Conservation (phyloP, 768 basidiomycete species). For the Antrodiella citrinella region DNA sequence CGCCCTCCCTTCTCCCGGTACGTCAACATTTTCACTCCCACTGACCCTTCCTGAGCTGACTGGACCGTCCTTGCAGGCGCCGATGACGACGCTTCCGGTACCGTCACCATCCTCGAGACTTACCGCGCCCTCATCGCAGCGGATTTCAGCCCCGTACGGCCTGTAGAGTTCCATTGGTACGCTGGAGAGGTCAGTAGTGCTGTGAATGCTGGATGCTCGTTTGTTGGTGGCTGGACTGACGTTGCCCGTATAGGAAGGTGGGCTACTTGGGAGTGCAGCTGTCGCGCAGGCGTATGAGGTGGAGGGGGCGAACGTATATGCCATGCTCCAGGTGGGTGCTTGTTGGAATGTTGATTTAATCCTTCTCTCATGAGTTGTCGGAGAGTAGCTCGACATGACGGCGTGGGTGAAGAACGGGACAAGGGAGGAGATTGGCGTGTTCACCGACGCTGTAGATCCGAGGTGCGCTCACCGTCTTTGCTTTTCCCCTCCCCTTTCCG, state of each 20-base stretch:
- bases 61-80: constrained; percentile 29
- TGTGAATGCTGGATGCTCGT: constrained; percentile 1
- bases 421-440: constrained; percentile 63
- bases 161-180: constrained; percentile 45
- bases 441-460: constrained; percentile 71
- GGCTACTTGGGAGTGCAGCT: constrained; percentile 33
- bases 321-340: constrained; percentile 70
- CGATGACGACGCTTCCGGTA: constrained; percentile 39
- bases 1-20: constrained; percentile 72
- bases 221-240: too few relatives aligned
- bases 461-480: too few relatives aligned
- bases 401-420: constrained; percentile 81
- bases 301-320: constrained; percentile 57
- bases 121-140: constrained; percentile 33
- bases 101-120: constrained; percentile 37
- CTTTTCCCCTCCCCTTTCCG: too few relatives aligned
- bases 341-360: too few relatives aligned
- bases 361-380: constrained; percentile 8
- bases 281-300: constrained; percentile 55
- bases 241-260: constrained; percentile 40
- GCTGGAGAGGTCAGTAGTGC: constrained; percentile 30
- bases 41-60: constrained; percentile 11
- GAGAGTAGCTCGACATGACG: constrained; percentile 76
- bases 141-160: constrained; percentile 32
- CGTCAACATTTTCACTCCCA: constrained; percentile 8